Evolutionary conservation across 2,329 filamentous ascomycete genomes (phyloP), one percentile per base, ranked within the genome.

Genomic region (Epichloe aotearoae): DNA sequence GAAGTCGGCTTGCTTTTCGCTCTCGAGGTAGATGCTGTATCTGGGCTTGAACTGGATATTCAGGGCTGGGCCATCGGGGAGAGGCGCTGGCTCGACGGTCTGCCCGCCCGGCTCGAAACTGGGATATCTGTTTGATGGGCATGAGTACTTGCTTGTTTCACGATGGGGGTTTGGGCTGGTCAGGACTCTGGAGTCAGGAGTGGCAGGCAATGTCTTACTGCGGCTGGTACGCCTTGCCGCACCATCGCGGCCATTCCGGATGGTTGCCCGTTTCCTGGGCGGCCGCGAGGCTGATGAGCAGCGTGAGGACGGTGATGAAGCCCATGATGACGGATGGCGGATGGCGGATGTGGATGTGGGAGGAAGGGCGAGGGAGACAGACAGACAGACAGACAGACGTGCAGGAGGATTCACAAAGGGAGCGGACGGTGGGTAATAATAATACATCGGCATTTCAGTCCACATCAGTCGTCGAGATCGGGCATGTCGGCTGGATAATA

Each of bases 61-160:
- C 2, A 75, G 56, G 30, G 69, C 66, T 3, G 66, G 65, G 0
- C 62, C 54, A 37, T 56, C 53, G 33, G 64, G 54, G 50, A 62
- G 23, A 26, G 56, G 53, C 0, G 59, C 51, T 0, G 71, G 71
- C 53, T 66, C 64, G 11, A 63, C 55, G 0, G 66, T 68, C 56
- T 72, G 64, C 4, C 72, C 72, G 50, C 72, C 72, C 0, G 71
- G 71, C 34, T 73, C 65, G 52, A 72, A 74, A 46, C 64, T 66
- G 1, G 69, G 66, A 50, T 65, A 64, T 39, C 65, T 66, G 41
- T 2, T 3, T 7, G 4, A 10, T 15, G 47, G 34, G 12, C 33
- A 7, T 20, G n/a, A 17, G 17, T 19, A 1, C 15, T 19, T 37
- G 17, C 20, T 8, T 37, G 17, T 19, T 50, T 20, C 38, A 19